Conservation (phyloP, 2,329 filamentous ascomycete genomes). For the Acrocalymma vagum region DNA sequence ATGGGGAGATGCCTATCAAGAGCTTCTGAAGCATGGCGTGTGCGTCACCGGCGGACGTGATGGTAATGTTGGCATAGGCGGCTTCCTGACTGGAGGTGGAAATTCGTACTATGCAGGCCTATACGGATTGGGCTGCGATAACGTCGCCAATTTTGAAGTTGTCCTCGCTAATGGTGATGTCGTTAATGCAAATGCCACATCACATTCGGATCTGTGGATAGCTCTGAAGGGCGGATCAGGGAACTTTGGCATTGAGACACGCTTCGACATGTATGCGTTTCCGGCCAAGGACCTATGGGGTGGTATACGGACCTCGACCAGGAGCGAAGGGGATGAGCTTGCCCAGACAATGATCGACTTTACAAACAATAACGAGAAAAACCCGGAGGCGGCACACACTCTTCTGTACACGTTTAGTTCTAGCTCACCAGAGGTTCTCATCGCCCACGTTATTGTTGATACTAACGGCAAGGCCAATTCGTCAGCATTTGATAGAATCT, state of each 20-base stretch:
- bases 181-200: conserved; percentile 42
- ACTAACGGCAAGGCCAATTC: conserved; percentile 7
- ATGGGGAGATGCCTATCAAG: conserved; percentile 25
- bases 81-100: conserved; percentile 24
- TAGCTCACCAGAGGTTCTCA: conserved; percentile 8
- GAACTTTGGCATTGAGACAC: conserved; percentile 51
- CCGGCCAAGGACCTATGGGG: conserved; percentile 6
- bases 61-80: conserved; percentile 27
- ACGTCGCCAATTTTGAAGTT: conserved; percentile 35
- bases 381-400: conserved; percentile 20
- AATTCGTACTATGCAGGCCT: conserved; percentile 20
- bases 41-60: conserved; percentile 27
- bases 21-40: too few species aligned
- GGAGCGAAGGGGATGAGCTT: conserved; percentile 9
- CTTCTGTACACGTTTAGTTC: conserved; percentile 15
- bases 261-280: conserved; percentile 37
- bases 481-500: conserved; percentile 14
- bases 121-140: conserved; percentile 28
- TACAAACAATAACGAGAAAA: conserved; percentile 14
- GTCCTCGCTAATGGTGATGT: conserved; percentile 47
- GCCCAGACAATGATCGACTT: conserved; percentile 8
- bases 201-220: conserved; percentile 42
- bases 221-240: conserved; percentile 50
- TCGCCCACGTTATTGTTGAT: conserved; percentile 13
- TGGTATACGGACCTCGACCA: conserved; percentile 4